Percentiles rank a stretch among this genome's conserved stretches.
phyloP scores from a whole-genome alignment of 352 stramenopile genomes.

The Pythium chondricola region DNA sequence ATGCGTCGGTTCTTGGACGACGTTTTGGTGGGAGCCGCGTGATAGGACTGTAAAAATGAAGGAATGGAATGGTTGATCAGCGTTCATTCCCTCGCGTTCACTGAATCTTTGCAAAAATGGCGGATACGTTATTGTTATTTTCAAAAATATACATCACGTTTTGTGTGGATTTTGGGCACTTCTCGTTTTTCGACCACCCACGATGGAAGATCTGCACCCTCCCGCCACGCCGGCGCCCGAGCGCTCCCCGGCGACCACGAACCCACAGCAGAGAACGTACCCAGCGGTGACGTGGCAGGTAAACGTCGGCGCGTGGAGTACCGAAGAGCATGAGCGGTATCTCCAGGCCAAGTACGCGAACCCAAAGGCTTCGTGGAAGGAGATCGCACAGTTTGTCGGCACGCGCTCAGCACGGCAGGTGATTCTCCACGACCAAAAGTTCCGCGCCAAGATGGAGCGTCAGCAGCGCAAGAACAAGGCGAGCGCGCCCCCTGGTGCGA shows the following conservation, averaged over 20 bases:
- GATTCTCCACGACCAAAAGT: slow-evolving; percentile 21
- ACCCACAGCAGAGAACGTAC: background rate
- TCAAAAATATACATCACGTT: background rate
- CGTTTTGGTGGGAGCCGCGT: no score
- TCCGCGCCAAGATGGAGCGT: slow-evolving; percentile 16
- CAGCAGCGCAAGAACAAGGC: slow-evolving; percentile 1
- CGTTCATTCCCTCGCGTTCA: no score
- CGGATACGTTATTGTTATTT: background rate
- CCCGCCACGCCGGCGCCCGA: background rate
- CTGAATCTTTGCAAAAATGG: background rate
- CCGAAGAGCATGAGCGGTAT: slow-evolving; percentile 20
- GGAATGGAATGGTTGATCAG: no score
- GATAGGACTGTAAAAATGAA: no score
- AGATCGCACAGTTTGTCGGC: slow-evolving; percentile 15
- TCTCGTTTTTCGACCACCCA: background rate
- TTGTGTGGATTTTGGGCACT: no score
- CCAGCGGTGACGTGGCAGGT: background rate
- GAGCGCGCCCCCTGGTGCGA: background rate
- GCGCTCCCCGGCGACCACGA: background rate
- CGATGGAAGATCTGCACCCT: background rate
- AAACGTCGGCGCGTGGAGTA: slow-evolving; percentile 52
- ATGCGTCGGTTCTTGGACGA: no score
- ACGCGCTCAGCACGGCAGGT: slow-evolving; percentile 12
- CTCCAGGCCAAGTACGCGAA: slow-evolving; percentile 14
- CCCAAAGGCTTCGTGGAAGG: slow-evolving; percentile 15